Evolutionary conservation across 352 stramenopile genomes (phyloP), one percentile per base, ranked within the genome.

Genomic region (Thraustotheca clavata): DNA sequence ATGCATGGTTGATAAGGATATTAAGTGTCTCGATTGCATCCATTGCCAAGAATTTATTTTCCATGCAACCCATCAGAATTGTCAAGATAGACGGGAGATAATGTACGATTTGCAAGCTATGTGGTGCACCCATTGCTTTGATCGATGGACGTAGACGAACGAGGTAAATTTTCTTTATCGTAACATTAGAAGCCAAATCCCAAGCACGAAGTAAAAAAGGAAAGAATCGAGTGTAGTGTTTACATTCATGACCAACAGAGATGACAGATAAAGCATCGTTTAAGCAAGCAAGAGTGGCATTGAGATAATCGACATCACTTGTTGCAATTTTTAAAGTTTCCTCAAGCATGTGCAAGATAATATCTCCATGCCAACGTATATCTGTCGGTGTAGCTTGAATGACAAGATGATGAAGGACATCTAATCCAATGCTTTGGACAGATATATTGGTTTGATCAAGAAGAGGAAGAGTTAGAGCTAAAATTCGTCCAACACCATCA

Each of bases 61-160:
- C 85, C 40, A 91, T 83, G 1, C 76, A 78, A 2, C 78, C 80
- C 18, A 85, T 22, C 22, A 90, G 46, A 20, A 92, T 81, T 50
- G 90, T 89, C 59, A 92, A 69, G 35, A 94, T 67, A 20, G 85
- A 77, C 61, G 91, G 85, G 24, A 94, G 50, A 60, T 88, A 94
- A 29, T 76, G 76, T 47, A 92, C 76, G 33, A 86, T 27, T 20
- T 89, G 77, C 8, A 92, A 61, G 31, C 83, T 92, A 35, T 87
- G 70, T 0, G 85, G 85, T 3, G 77, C 79, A 0, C 85, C 83
- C 29, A 89, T 75, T 3, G 72, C 71, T 11, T 32, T 31, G 26
- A 90, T 65, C 26, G 88, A 67, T 20, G 65, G 59, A 0, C 80
- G 76, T 2, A 92, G 32, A 31, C 77, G 71, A 1, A 72, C 72